These are phyloP conservation scores for Lactifluus pinguis DNA, from an alignment of 768 basidiomycete genomes.

Conservation along the genomic window DNA sequence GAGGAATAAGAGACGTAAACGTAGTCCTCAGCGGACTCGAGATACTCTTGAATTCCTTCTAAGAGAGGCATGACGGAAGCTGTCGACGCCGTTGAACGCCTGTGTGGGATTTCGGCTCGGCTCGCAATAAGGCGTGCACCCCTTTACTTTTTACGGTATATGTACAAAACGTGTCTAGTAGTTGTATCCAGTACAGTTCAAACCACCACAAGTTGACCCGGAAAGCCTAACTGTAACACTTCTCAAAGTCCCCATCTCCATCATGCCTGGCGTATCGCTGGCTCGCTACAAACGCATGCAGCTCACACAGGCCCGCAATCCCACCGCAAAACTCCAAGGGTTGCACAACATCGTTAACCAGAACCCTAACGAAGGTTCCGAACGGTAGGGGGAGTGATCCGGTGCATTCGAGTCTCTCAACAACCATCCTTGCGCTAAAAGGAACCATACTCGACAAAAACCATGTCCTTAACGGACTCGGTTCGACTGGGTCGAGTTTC, in stretches of 20 bases:
- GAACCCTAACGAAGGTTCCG: constrained; percentile 49
- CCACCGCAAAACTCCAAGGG: constrained; percentile 53
- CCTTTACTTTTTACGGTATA: no score
- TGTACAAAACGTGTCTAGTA: no score
- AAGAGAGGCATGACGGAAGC: constrained; percentile 8
- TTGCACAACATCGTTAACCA: constrained; percentile 70
- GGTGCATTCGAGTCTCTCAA: constrained; percentile 55
- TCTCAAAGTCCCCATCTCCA: constrained; percentile 66
- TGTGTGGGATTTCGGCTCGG: no score
- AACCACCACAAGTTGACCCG: no score
- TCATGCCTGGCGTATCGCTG: constrained; percentile 59
- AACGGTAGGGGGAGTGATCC: constrained; percentile 1
- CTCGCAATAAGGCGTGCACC: no score
- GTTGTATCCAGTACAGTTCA: no score
- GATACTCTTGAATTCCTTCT: constrained; percentile 17
- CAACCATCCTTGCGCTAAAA: constrained; percentile 65
- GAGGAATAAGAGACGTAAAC: constrained; percentile 47
- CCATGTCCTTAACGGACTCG: constrained; percentile 35
- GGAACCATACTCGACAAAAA: constrained; percentile 53
- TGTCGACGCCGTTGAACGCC: no score
- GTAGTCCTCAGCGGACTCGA: constrained; percentile 67
- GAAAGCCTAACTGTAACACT: constrained; percentile 29
- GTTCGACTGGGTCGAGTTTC: constrained; percentile 21
- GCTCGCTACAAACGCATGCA: constrained; percentile 60
- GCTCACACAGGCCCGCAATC: constrained; percentile 49